These are phyloP conservation scores for Leishmania turanica DNA, from an alignment of 208 protist species.

Conservation along the genomic window DNA sequence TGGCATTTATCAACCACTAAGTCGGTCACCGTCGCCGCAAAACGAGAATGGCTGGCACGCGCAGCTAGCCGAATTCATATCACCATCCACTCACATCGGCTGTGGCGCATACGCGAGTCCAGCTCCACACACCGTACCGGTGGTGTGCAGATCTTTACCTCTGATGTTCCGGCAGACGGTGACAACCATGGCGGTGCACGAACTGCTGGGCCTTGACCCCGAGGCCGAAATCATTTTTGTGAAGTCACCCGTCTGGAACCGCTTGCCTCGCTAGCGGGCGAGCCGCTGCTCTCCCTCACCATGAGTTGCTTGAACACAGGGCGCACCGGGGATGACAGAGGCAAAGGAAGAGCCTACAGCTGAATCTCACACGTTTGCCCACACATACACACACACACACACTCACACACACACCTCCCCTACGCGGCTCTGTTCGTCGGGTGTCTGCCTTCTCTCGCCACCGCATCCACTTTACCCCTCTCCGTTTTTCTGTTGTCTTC, in stretches of 20 bases:
- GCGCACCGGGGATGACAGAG: not conserved
- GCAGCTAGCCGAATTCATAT: not conserved
- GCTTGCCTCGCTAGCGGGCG: not conserved
- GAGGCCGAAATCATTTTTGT: constrained; percentile 7
- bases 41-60: not conserved
- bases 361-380: not conserved
- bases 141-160: not conserved
- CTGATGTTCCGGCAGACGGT: constrained; percentile 2
- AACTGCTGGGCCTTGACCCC: constrained; percentile 24
- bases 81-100: not conserved
- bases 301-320: not conserved
- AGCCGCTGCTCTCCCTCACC: not conserved
- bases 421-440: not conserved
- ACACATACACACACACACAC: too few species aligned
- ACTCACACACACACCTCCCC: too few species aligned
- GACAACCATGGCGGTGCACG: constrained; percentile 5
- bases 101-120: not conserved
- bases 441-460: not conserved
- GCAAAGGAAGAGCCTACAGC: not conserved
- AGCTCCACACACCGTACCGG: not conserved
- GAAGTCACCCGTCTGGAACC: constrained; percentile 19
- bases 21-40: not conserved
- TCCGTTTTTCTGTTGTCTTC: not conserved
- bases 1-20: not conserved
- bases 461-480: not conserved